phyloP scores from a whole-genome alignment of 2,329 filamentous ascomycete species.

The Penicillium sp. region DNA sequence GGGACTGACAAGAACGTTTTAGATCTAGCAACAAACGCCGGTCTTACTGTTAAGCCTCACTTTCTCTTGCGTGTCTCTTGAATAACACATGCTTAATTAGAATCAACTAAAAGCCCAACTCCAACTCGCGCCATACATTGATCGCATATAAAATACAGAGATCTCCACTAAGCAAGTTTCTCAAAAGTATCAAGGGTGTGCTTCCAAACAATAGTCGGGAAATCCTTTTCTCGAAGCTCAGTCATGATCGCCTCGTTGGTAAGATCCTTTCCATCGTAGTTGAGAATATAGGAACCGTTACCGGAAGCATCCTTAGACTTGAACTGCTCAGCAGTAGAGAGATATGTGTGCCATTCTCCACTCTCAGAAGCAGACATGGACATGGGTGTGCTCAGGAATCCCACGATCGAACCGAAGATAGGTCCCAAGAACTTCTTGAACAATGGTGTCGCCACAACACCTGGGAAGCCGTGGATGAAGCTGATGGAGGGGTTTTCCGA shows the following conservation, averaged over 20 bases:
- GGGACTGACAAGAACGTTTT: no score
- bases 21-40: no score
- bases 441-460: not conserved
- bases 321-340: not conserved
- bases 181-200: not conserved
- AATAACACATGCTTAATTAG: not conserved
- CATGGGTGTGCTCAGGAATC: not conserved
- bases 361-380: not conserved
- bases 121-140: not conserved
- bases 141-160: not conserved
- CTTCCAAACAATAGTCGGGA: constrained; percentile 1
- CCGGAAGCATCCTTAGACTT: not conserved
- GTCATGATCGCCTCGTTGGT: constrained; percentile 1
- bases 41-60: no score
- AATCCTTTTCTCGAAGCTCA: not conserved
- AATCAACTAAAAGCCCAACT: not conserved
- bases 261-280: constrained; percentile 1
- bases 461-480: not conserved
- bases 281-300: not conserved
- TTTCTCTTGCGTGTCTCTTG: not conserved
- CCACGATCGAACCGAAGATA: not conserved
- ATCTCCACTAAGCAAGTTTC: not conserved
- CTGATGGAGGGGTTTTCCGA: not conserved
- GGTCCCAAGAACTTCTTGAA: not conserved
- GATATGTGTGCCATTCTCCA: not conserved